Evolutionary conservation across 1,284 basidiomycete species (phyloP).

Genomic region (Cystobasidium pallidum): DNA sequence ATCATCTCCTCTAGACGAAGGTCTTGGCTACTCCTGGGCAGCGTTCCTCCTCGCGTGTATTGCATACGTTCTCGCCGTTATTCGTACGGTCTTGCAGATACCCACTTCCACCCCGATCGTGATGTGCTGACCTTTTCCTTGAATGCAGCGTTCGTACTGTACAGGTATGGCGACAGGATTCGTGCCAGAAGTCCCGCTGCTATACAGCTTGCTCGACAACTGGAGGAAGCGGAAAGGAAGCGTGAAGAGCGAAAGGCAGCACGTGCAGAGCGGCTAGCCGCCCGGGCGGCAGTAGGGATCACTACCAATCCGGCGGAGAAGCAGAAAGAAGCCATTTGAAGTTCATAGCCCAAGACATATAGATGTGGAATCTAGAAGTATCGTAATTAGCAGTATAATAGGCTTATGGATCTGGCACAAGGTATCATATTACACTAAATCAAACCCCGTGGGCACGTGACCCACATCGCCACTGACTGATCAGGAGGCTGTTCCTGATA

Average conservation of each 20-base stretch:
- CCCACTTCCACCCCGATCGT: not conserved
- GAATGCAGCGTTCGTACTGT: conserved; percentile 31
- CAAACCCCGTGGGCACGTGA: too few species aligned
- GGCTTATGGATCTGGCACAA: too few species aligned
- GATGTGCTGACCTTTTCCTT: not conserved
- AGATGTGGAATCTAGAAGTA: not conserved
- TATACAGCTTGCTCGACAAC: conserved; percentile 28
- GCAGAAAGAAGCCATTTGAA: not conserved
- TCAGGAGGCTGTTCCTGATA: too few species aligned
- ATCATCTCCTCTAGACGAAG: conserved; percentile 15
- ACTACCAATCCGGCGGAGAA: not conserved
- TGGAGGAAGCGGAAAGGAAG: conserved; percentile 39
- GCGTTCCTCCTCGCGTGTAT: conserved; percentile 34
- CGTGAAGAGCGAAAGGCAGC: conserved; percentile 22
- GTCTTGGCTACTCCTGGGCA: conserved; percentile 43
- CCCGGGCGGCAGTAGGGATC: not conserved
- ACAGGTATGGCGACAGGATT: conserved; percentile 33
- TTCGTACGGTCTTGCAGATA: conserved; percentile 5
- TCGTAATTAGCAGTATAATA: conserved; percentile 1
- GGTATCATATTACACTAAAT: too few species aligned
- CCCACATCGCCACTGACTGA: not conserved
- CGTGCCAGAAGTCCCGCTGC: conserved; percentile 38
- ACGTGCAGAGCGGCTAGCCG: not conserved
- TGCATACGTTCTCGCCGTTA: conserved; percentile 34
- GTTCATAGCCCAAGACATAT: not conserved